phyloP scores from a whole-genome alignment of 176 grass and related monocot genomes.

The Elaeis guineensis region DNA sequence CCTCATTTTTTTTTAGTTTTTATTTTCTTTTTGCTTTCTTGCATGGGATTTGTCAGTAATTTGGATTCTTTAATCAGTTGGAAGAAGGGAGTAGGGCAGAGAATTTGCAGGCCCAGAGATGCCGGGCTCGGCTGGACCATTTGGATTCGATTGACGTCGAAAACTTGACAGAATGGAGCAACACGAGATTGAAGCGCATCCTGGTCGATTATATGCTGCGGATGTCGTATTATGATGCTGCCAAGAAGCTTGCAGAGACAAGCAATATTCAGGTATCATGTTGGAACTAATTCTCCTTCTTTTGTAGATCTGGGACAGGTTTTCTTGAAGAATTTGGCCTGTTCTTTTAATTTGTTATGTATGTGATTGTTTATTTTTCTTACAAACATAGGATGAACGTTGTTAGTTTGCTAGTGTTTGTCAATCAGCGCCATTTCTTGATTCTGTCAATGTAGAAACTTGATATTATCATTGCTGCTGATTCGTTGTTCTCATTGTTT shows the following conservation, averaged over 20 bases:
- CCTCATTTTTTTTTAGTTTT: conserved; percentile 10
- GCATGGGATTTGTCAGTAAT: background rate
- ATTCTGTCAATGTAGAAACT: no score
- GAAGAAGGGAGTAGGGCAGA: conserved; percentile 57
- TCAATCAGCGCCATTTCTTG: no score
- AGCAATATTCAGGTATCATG: conserved; percentile 63
- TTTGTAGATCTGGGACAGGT: no score
- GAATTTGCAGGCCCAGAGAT: conserved; percentile 70
- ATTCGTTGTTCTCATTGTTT: no score
- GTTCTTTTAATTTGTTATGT: no score
- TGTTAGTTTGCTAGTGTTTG: no score
- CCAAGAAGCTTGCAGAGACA: conserved; percentile 41
- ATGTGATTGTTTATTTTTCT: no score
- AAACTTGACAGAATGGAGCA: conserved; percentile 49
- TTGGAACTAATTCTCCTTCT: no score
- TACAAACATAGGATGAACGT: no score
- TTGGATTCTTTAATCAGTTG: conserved; percentile 24
- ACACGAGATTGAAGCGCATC: conserved; percentile 60
- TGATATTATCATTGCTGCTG: no score
- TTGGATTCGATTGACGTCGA: conserved; percentile 37
- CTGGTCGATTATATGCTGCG: conserved; percentile 98
- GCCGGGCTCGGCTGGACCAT: conserved; percentile 67
- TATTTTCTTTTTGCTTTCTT: conserved; percentile 2
- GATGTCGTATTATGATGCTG: conserved; percentile 85
- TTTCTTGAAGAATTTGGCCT: no score